A percentile compares a stretch with the other conserved stretches of the same genome.
Conservation (phyloP, 768 basidiomycete genomes). For the Hygrophorus pudorinus region DNA sequence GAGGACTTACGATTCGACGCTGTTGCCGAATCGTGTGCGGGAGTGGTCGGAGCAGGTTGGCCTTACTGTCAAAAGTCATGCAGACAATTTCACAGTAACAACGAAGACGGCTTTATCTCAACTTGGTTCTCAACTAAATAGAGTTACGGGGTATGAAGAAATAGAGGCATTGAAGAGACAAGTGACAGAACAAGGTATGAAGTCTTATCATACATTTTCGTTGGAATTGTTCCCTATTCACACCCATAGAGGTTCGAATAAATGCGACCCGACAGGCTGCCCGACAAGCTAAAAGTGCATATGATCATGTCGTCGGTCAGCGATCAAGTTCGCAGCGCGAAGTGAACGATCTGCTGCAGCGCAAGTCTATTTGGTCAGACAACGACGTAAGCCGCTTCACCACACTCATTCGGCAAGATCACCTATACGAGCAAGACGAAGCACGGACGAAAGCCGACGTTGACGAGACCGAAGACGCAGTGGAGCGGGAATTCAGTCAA, state of each 20-base stretch:
- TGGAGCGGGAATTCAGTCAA: conserved; percentile 80
- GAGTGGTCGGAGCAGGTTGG: conserved; percentile 34
- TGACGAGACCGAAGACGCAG: conserved; percentile 61
- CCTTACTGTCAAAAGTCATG: conserved; percentile 37
- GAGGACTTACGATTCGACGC: background rate
- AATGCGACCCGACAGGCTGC: conserved; percentile 56
- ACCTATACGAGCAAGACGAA: conserved; percentile 77
- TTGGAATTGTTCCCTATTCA: conserved; percentile 4
- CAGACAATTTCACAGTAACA: conserved; percentile 46
- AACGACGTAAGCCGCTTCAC: conserved; percentile 84
- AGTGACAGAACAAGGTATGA: conserved; percentile 76
- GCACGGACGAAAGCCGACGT: conserved; percentile 56
- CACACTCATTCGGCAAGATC: conserved; percentile 82
- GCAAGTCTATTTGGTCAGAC: conserved; percentile 92
- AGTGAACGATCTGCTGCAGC: conserved; percentile 89
- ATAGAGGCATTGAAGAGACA: conserved; percentile 73
- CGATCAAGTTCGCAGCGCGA: conserved; percentile 87
- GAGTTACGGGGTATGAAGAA: conserved; percentile 84
- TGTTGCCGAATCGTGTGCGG: background rate
- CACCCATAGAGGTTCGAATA: conserved; percentile 62
- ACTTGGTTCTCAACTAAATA: conserved; percentile 73
- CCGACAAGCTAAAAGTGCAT: conserved; percentile 58
- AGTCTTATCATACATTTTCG: conserved; percentile 1
- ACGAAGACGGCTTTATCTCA: conserved; percentile 57
- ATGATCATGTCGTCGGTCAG: conserved; percentile 69